Evolutionary conservation across 2,329 filamentous ascomycete genomes (phyloP).

Genomic region (Leptographium radiaticola): DNA sequence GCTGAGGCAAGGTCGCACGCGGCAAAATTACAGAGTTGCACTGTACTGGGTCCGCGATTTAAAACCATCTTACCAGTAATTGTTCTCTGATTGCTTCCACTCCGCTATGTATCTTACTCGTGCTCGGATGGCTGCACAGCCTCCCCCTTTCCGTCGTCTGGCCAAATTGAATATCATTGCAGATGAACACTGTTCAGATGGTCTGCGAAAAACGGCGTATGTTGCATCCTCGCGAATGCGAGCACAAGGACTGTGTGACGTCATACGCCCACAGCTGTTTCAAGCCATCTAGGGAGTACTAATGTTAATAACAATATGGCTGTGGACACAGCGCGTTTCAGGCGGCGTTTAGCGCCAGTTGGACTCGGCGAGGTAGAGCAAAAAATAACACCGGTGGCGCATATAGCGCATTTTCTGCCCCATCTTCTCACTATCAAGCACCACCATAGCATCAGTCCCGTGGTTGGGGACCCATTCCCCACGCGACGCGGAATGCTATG

Average conservation of each 20-base stretch:
- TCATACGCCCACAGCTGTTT: not conserved
- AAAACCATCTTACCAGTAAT: too few relatives aligned
- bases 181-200: not conserved
- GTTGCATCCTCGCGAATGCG: too few relatives aligned
- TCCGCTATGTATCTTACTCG: too few relatives aligned
- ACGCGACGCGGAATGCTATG: not conserved
- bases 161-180: not conserved
- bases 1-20: not conserved
- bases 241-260: not conserved
- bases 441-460: not conserved
- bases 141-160: not conserved
- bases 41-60: not conserved
- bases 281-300: not conserved
- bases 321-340: not conserved
- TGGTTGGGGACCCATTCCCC: not conserved
- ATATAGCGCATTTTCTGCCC: not conserved
- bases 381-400: not conserved
- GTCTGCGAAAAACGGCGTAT: too few relatives aligned
- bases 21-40: not conserved
- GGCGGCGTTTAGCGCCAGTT: not conserved
- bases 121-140: not conserved
- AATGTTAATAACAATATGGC: not conserved
- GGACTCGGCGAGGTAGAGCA: not conserved
- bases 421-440: not conserved
- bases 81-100: too few relatives aligned